Conservation (phyloP, 1,139 yeast species). For the Pichia sp. region DNA sequence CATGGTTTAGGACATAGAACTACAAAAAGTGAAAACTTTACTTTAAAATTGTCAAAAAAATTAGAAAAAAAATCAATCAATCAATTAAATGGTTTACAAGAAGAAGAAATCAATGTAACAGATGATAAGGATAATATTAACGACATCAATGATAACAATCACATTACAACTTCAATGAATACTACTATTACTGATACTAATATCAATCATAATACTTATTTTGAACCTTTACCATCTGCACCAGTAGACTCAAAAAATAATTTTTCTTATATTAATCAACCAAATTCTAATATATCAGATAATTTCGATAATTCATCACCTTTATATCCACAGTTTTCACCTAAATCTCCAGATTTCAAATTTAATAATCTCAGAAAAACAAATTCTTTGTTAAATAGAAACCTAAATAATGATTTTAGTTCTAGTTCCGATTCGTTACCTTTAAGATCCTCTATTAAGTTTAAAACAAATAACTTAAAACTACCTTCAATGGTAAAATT, state of each 20-base stretch:
- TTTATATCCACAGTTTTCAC: background rate
- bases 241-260: conserved; percentile 10
- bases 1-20: conserved; percentile 16
- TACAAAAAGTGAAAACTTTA: conserved; percentile 16
- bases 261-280: conserved; percentile 3
- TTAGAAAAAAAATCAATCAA: conserved; percentile 3
- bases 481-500: conserved; percentile 22
- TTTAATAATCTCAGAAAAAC: background rate
- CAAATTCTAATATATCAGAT: background rate
- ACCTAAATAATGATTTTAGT: background rate
- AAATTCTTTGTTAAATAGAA: background rate
- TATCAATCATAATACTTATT: background rate
- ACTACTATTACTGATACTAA: background rate
- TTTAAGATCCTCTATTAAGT: conserved; percentile 16
- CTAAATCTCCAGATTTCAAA: conserved; percentile 5
- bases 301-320: background rate
- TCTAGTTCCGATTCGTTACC: conserved; percentile 12
- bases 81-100: conserved; percentile 8
- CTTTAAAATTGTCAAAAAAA: conserved; percentile 7
- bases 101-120: conserved; percentile 1
- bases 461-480: conserved; percentile 20
- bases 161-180: background rate
- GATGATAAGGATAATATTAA: background rate
- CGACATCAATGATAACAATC: background rate
- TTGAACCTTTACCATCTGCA: conserved; percentile 9